Evolutionary conservation across 345 rosid species (phyloP).

Genomic region (Physaria fendleri): DNA sequence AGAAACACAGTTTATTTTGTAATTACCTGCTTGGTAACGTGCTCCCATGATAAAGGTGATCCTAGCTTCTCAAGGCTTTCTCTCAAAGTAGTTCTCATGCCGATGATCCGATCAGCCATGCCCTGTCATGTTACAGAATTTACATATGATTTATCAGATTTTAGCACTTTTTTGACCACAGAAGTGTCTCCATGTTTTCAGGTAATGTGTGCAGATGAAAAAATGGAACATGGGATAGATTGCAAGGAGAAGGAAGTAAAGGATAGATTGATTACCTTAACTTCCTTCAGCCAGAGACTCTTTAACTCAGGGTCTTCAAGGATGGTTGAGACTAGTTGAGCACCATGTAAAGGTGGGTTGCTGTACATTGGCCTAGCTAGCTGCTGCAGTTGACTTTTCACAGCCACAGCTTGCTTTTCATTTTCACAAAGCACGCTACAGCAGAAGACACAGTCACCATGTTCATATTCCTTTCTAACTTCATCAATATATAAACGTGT

Average conservation of each 20-base stretch:
- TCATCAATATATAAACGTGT: not conserved
- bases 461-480: not conserved
- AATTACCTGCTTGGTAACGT: slow-evolving; percentile 77
- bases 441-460: not conserved
- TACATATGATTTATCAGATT: slow-evolving; percentile 1
- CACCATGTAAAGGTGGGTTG: slow-evolving; percentile 93
- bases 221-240: not conserved
- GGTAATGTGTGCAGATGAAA: not conserved
- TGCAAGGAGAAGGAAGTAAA: slow-evolving; percentile 4
- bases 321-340: slow-evolving; percentile 68
- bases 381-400: slow-evolving; percentile 94
- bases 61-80: slow-evolving; percentile 84
- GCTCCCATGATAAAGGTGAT: slow-evolving; percentile 80
- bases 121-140: slow-evolving; percentile 30
- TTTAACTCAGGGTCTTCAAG: slow-evolving; percentile 75
- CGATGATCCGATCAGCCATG: slow-evolving; percentile 96
- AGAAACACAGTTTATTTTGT: not conserved
- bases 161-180: not conserved
- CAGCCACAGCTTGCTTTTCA: slow-evolving; percentile 73
- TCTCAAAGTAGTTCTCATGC: slow-evolving; percentile 69
- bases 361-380: slow-evolving; percentile 98
- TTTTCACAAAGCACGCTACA: slow-evolving; percentile 82
- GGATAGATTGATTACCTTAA: slow-evolving; percentile 52
- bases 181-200: not conserved
- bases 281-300: slow-evolving; percentile 85